Evolutionary conservation across 257 asterid genomes (phyloP).

Genomic region (Penstemon newberryi): DNA sequence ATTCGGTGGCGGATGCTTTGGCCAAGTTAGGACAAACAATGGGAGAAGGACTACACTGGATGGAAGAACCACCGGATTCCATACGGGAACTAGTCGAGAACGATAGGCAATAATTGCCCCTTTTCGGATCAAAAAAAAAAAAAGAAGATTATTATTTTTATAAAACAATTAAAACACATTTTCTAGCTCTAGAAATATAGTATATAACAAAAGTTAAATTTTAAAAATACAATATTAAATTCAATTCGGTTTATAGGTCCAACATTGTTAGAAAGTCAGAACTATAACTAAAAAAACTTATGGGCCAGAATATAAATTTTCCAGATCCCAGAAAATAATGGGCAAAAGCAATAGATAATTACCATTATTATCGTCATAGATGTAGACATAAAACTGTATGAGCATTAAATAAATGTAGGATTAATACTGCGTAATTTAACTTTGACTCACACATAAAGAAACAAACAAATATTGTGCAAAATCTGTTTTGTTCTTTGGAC

Average conservation of each 20-base stretch:
- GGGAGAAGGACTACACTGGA: no score
- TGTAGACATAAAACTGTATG: slow-evolving; percentile 35
- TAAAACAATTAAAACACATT: no score
- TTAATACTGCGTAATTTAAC: no score
- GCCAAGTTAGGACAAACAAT: no score
- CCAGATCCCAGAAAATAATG: not conserved
- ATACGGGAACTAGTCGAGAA: no score
- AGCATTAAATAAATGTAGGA: slow-evolving; percentile 10
- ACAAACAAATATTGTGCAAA: slow-evolving; percentile 7
- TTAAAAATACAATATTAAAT: not conserved
- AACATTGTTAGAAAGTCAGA: not conserved
- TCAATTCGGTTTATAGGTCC: not conserved
- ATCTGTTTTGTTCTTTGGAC: slow-evolving; percentile 10
- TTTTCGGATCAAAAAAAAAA: no score
- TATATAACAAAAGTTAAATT: not conserved
- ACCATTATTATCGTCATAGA: slow-evolving; percentile 25
- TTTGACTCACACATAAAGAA: not conserved
- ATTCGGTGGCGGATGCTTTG: no score
- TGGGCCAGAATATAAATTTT: not conserved
- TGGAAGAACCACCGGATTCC: no score
- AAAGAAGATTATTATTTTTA: no score
- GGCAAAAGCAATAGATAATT: slow-evolving; percentile 14
- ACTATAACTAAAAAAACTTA: not conserved
- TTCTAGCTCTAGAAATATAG: not conserved
- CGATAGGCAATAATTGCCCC: no score